A percentile compares a stretch with the other conserved stretches of the same genome.
Conservation (phyloP, 1,284 basidiomycete species). For the Tranzscheliella williamsii region DNA sequence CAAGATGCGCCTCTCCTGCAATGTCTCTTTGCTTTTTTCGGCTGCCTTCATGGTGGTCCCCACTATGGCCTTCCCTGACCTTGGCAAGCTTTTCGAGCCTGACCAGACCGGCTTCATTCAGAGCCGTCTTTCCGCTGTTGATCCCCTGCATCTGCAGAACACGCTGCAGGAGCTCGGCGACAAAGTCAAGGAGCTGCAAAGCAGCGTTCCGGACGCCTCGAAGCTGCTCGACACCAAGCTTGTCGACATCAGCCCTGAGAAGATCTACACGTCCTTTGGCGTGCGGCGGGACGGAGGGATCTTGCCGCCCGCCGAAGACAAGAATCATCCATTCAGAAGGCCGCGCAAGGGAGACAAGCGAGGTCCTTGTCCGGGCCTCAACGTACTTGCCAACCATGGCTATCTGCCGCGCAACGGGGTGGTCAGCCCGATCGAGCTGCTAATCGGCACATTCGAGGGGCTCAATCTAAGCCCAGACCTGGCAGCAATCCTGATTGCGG, state of each 20-base stretch:
- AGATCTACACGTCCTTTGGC: constrained; percentile 10
- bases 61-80: constrained; percentile 8
- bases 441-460: constrained; percentile 19
- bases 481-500: constrained; percentile 43
- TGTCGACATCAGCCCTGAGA: constrained; percentile 8
- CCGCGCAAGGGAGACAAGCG: constrained; percentile 16
- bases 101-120: constrained; percentile 14
- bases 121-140: constrained; percentile 5
- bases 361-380: constrained; percentile 61
- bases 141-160: constrained; percentile 2
- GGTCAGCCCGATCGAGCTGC: constrained; percentile 45
- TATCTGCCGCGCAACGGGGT: constrained; percentile 49
- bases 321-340: no score
- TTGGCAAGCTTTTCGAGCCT: constrained; percentile 7
- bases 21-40: constrained; percentile 1
- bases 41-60: constrained; percentile 2
- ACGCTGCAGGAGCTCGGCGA: constrained; percentile 2
- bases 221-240: constrained; percentile 4
- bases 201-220: not conserved
- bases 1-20: no score
- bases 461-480: constrained; percentile 56
- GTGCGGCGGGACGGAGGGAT: constrained; percentile 6
- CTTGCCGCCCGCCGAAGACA: constrained; percentile 7
- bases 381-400: constrained; percentile 59
- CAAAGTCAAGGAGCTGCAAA: constrained; percentile 6